A percentile compares a stretch with the other conserved stretches of the same genome.
Conservation (phyloP, 139 green algal genomes). For the Closterium sp. region DNA sequence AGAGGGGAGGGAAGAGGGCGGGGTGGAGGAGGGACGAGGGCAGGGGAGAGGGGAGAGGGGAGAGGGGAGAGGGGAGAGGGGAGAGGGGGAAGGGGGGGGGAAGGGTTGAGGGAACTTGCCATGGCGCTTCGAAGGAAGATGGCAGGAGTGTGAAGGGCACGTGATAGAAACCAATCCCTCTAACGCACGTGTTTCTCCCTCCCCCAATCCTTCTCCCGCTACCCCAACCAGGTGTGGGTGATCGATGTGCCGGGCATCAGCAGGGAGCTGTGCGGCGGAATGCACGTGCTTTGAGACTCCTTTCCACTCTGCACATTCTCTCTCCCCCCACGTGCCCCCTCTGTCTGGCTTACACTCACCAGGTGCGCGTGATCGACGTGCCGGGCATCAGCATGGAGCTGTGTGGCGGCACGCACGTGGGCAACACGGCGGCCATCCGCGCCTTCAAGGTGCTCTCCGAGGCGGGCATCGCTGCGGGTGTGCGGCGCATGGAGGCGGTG, state of each 20-base stretch:
- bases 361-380: constrained; percentile 83
- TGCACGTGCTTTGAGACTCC: constrained; percentile 56
- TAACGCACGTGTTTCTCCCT: no score
- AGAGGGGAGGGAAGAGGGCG: constrained; percentile 68
- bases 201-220: no score
- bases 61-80: no score
- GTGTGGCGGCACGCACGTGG: constrained; percentile 70
- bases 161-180: no score
- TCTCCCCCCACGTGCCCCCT: no score
- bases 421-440: constrained; percentile 71
- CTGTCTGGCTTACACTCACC: no score
- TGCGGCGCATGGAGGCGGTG: constrained; percentile 87
- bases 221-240: no score
- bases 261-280: constrained; percentile 74
- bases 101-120: no score
- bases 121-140: no score
- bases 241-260: constrained; percentile 73
- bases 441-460: constrained; percentile 82
- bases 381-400: constrained; percentile 81
- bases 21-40: constrained; percentile 42
- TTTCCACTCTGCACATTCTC: no score
- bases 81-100: constrained; percentile 64
- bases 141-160: no score
- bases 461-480: constrained; percentile 77
- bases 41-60: no score